A percentile compares a stretch with the other conserved stretches of the same genome.
Evolutionary conservation across 805 yeast genomes (phyloP).

Genomic region (Candida golubevii): DNA sequence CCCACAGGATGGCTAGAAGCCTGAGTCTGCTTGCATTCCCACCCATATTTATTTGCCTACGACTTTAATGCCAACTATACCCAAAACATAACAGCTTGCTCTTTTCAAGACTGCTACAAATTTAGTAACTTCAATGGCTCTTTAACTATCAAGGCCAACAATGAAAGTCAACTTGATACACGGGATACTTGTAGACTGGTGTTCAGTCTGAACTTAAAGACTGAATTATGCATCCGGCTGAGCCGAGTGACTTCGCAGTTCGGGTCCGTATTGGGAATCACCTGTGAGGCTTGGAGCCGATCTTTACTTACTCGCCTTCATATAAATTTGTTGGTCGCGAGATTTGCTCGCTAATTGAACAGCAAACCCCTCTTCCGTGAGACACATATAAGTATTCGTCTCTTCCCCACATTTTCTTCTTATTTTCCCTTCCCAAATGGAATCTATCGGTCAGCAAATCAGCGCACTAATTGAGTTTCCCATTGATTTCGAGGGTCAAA

Average conservation of each 20-base stretch:
- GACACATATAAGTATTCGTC: conserved; percentile 2
- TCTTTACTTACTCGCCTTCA: too few relatives aligned
- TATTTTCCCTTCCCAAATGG: conserved; percentile 10
- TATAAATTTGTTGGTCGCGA: not conserved
- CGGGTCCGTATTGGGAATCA: not conserved
- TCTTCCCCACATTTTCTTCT: not conserved
- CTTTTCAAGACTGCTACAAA: too few relatives aligned
- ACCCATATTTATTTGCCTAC: conserved; percentile 3
- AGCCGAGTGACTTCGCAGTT: not conserved
- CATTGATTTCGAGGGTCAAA: conserved; percentile 55
- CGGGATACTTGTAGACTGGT: too few relatives aligned
- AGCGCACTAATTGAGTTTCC: conserved; percentile 25
- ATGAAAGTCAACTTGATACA: too few relatives aligned
- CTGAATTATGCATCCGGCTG: not conserved
- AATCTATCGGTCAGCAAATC: conserved; percentile 12
- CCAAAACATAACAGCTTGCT: too few relatives aligned
- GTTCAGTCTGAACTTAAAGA: not conserved
- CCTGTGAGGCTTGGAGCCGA: not conserved
- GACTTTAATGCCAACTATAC: conserved; percentile 1
- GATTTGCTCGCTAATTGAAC: conserved; percentile 1
- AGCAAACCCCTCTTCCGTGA: conserved; percentile 4
- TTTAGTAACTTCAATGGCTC: too few relatives aligned
- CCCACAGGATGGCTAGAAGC: too few relatives aligned
- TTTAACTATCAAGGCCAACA: too few relatives aligned
- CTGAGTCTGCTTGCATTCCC: too few relatives aligned